A percentile compares a stretch with the other conserved stretches of the same genome.
Evolutionary conservation across 176 grass and related monocot species (phyloP).

Genomic region (barley (Hordeum vulgare)): DNA sequence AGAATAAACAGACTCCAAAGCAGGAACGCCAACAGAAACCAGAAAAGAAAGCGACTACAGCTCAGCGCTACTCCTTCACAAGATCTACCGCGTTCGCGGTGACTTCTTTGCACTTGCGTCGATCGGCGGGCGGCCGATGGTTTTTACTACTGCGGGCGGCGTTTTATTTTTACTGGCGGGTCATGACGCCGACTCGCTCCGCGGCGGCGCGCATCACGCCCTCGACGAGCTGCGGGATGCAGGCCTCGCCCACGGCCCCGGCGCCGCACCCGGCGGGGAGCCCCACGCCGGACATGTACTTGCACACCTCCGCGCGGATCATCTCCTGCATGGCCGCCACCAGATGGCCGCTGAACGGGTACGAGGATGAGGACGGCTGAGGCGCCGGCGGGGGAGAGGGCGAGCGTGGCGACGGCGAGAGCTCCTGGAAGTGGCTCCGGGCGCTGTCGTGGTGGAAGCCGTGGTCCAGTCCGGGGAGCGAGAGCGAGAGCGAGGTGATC

Average conservation of each 20-base stretch:
- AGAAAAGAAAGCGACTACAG: neutral
- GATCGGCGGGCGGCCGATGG: neutral
- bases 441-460: constrained; percentile 41
- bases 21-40: neutral
- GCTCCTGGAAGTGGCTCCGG: constrained; percentile 45
- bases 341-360: constrained; percentile 40
- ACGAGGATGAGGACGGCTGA: neutral
- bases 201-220: constrained; percentile 56
- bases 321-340: constrained; percentile 70
- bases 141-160: neutral
- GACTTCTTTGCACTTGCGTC: neutral
- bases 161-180: neutral
- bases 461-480: constrained; percentile 46
- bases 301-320: constrained; percentile 76
- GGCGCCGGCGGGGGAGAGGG: neutral
- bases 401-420: constrained; percentile 16
- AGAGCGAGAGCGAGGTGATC: constrained; percentile 75
- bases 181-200: constrained; percentile 26
- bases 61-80: neutral
- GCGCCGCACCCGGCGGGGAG: constrained; percentile 32
- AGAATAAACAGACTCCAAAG: neutral
- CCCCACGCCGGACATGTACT: constrained; percentile 70
- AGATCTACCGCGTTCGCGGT: neutral
- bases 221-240: constrained; percentile 36
- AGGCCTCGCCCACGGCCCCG: constrained; percentile 22